Evolutionary conservation across 225 moss, liverwort and hornwort genomes (phyloP).

Genomic region (Thuidium tamariscinum): DNA sequence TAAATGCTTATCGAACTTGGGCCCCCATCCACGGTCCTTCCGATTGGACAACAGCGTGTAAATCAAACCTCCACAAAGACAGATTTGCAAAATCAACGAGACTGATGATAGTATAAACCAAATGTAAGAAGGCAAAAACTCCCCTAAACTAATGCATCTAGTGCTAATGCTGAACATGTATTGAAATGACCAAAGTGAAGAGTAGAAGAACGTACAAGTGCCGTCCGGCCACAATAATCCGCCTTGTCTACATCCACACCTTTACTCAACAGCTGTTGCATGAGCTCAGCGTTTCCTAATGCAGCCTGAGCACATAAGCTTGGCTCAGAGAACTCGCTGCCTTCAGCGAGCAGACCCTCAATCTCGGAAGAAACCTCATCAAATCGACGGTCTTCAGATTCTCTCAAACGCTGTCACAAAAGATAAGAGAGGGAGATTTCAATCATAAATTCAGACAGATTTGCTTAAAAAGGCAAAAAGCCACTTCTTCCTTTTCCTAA

Average conservation of each 20-base stretch:
- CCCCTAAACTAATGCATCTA: not conserved
- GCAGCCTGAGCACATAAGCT: conserved; percentile 59
- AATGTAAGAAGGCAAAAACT: not conserved
- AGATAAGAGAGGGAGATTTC: not conserved
- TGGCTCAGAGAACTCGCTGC: conserved; percentile 49
- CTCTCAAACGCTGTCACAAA: conserved; percentile 50
- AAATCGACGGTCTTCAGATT: conserved; percentile 39
- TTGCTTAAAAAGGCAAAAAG: not conserved
- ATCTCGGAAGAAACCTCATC: conserved; percentile 49
- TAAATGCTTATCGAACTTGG: not conserved
- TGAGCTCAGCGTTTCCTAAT: conserved; percentile 52
- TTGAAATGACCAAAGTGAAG: not conserved
- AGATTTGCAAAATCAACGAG: not conserved
- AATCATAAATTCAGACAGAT: not conserved
- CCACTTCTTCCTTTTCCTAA: not conserved
- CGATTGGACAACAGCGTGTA: not conserved
- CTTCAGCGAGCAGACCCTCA: conserved; percentile 41
- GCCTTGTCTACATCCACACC: conserved; percentile 40
- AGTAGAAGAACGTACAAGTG: conserved; percentile 40
- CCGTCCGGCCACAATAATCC: conserved; percentile 61
- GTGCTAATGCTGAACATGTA: not conserved
- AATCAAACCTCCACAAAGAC: not conserved
- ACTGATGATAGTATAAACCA: not conserved
- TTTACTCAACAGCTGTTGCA: conserved; percentile 49
- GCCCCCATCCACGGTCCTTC: not conserved